These are phyloP conservation scores for Abrus pulchellus DNA, from an alignment of 306 rosid genomes.

Conservation along the genomic window DNA sequence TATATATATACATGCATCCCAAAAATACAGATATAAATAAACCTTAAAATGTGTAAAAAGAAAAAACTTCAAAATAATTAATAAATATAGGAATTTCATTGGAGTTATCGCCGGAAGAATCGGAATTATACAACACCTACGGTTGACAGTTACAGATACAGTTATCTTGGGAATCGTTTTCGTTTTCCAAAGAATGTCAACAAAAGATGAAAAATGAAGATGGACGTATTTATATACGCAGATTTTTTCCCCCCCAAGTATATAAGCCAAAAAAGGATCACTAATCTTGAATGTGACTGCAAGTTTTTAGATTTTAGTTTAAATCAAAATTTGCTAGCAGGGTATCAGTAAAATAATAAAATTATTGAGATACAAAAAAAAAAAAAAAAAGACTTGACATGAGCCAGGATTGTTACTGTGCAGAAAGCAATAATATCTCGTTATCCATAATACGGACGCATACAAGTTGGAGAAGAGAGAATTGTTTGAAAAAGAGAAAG, in stretches of 20 bases:
- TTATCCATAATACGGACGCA: background rate
- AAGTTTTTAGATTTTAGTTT: no score
- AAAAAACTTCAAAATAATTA: no score
- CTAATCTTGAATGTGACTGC: no score
- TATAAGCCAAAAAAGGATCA: background rate
- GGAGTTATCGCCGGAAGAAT: constrained; percentile 17
- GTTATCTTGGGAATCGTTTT: constrained; percentile 28
- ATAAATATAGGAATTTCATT: background rate
- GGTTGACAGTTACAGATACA: constrained; percentile 37
- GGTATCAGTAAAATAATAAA: background rate
- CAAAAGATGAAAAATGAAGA: background rate
- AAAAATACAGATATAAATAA: no score
- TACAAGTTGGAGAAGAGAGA: constrained; percentile 5
- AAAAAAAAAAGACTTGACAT: background rate
- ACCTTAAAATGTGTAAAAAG: no score
- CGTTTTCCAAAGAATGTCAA: background rate
- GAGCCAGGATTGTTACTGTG: background rate
- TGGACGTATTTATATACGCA: background rate
- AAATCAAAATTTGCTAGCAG: no score
- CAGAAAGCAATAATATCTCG: constrained; percentile 14
- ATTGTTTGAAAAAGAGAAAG: background rate
- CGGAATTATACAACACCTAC: constrained; percentile 12
- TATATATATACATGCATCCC: no score
- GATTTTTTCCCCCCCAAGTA: background rate
- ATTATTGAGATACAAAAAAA: background rate